A percentile compares a stretch with the other conserved stretches of the same genome.
Conservation (phyloP, 2,329 filamentous ascomycete genomes). For the Curvularia spicifera region DNA sequence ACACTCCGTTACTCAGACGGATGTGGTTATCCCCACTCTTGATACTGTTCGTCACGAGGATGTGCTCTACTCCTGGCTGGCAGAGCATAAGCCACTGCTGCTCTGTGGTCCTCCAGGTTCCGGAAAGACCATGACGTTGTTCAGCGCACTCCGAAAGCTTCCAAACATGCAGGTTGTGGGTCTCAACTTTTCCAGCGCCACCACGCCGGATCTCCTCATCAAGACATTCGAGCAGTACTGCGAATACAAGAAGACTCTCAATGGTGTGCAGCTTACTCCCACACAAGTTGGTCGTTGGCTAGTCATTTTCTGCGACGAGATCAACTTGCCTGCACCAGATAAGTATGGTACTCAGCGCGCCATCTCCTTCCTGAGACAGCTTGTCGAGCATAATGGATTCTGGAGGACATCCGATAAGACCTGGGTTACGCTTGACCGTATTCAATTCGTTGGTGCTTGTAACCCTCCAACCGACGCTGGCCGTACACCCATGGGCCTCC, state of each 20-base stretch:
- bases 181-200: slow-evolving; percentile 98
- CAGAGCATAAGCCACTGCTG: slow-evolving; percentile 95
- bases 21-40: slow-evolving; percentile 96
- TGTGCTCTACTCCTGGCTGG: slow-evolving; percentile 98
- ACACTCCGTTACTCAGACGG: slow-evolving; percentile 95
- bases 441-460: slow-evolving; percentile 98
- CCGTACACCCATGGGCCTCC: slow-evolving; percentile 88
- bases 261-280: slow-evolving; percentile 92
- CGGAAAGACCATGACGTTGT: slow-evolving; percentile 99
- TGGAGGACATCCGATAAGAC: slow-evolving; percentile 97
- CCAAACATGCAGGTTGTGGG: slow-evolving; percentile 99
- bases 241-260: slow-evolving; percentile 98
- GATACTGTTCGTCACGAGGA: slow-evolving; percentile 98
- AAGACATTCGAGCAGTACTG: slow-evolving; percentile 99
- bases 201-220: slow-evolving; percentile 94
- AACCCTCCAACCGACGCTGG: slow-evolving; percentile 98
- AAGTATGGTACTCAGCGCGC: slow-evolving; percentile 97
- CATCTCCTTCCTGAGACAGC: slow-evolving; percentile 94
- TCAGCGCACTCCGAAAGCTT: slow-evolving; percentile 94
- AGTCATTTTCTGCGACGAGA: slow-evolving; percentile 98
- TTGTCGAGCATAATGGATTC: slow-evolving; percentile 99
- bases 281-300: slow-evolving; percentile 98
- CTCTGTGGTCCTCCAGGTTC: slow-evolving; percentile 97
- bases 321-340: slow-evolving; percentile 97
- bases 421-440: slow-evolving; percentile 96